phyloP scores from a whole-genome alignment of 257 asterid genomes.

The Voacanga thouarsii region DNA sequence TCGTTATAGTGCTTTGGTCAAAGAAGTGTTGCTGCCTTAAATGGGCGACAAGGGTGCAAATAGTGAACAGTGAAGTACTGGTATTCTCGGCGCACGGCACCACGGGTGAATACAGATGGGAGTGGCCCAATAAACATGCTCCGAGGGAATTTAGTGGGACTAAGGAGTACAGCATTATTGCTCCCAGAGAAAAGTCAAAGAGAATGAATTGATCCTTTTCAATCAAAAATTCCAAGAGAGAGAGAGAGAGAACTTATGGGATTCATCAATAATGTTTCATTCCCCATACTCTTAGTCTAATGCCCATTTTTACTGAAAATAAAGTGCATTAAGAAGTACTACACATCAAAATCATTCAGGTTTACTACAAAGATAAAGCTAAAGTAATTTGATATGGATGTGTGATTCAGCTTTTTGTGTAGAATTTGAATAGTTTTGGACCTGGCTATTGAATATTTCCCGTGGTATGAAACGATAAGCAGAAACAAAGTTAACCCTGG shows the following conservation, averaged over 20 bases:
- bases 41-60: neutral
- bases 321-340: neutral
- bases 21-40: neutral
- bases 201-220: neutral
- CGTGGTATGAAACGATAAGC: too few species aligned
- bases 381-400: neutral
- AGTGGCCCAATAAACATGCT: neutral
- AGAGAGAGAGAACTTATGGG: neutral
- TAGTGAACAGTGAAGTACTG: neutral
- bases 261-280: neutral
- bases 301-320: neutral
- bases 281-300: too few species aligned
- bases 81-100: neutral
- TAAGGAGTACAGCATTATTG: neutral
- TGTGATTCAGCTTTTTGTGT: neutral
- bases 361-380: neutral
- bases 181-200: neutral
- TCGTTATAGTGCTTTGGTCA: neutral
- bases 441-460: too few species aligned
- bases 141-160: neutral
- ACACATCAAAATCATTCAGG: neutral
- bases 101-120: neutral
- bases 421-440: too few species aligned
- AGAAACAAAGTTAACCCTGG: too few species aligned
- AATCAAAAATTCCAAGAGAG: neutral